Percentiles rank a stretch among this genome's conserved stretches.
phyloP scores from a whole-genome alignment of 2,329 filamentous ascomycete species.

The Cadophora sp. region DNA sequence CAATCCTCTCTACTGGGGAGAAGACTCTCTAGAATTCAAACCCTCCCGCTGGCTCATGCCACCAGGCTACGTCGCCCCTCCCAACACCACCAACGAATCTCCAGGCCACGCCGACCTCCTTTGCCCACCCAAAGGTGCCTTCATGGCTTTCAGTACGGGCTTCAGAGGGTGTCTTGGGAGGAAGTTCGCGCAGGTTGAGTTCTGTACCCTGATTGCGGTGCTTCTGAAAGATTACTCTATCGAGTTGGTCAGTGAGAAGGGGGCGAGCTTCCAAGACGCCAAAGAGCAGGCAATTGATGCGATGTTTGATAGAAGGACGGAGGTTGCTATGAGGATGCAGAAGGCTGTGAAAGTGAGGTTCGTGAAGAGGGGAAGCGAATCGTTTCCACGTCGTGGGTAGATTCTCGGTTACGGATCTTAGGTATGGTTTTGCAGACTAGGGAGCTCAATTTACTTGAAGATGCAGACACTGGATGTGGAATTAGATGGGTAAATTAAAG shows the following conservation, averaged over 20 bases:
- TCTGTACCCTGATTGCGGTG: conserved; percentile 41
- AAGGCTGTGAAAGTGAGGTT: conserved; percentile 35
- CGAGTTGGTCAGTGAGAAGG: conserved; percentile 34
- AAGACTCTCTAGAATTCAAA: conserved; percentile 22
- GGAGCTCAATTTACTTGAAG: not conserved
- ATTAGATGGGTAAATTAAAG: no score
- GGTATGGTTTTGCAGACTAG: no score
- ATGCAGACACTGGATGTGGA: not conserved
- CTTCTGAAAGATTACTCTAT: conserved; percentile 33
- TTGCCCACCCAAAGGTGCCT: conserved; percentile 42
- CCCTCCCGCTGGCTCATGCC: conserved; percentile 34
- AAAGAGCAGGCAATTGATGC: conserved; percentile 26
- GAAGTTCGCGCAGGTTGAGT: conserved; percentile 46
- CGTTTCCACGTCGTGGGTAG: conserved; percentile 25
- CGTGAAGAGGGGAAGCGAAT: conserved; percentile 34
- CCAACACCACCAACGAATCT: conserved; percentile 27
- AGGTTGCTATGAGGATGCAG: conserved; percentile 31
- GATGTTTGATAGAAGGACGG: conserved; percentile 27
- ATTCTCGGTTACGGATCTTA: no score
- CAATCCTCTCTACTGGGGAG: conserved; percentile 29
- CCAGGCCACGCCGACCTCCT: conserved; percentile 25
- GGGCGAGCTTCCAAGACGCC: conserved; percentile 20
- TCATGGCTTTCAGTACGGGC: conserved; percentile 44
- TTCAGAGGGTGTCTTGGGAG: conserved; percentile 47
- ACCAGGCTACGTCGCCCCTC: conserved; percentile 25